These are phyloP conservation scores for Curvularia eragrostidis DNA, from an alignment of 2,329 filamentous ascomycete species.

Conservation along the genomic window DNA sequence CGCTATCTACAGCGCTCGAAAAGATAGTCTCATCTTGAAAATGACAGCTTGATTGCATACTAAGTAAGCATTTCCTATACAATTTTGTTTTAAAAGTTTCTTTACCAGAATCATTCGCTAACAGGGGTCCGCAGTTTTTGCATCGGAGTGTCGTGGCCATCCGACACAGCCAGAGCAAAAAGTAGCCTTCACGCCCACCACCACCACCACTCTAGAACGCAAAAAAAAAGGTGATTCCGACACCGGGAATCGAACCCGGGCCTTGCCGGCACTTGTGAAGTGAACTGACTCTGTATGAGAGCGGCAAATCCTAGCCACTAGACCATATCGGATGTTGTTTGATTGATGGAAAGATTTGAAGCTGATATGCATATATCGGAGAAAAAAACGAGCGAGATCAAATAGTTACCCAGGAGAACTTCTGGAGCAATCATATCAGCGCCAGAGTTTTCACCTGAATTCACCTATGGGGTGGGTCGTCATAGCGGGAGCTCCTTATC, in stretches of 20 bases:
- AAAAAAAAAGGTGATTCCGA: constrained; percentile 18
- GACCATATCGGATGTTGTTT: constrained; percentile 18
- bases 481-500: not conserved
- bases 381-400: too few relatives aligned
- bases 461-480: not conserved
- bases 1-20: too few relatives aligned
- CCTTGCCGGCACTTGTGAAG: constrained; percentile 20
- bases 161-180: not conserved
- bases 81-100: too few relatives aligned
- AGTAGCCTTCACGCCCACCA: not conserved
- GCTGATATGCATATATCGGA: not conserved
- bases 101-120: not conserved
- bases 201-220: not conserved
- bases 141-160: not conserved
- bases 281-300: constrained; percentile 19
- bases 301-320: constrained; percentile 24
- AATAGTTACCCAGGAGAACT: too few relatives aligned
- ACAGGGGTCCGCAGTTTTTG: not conserved
- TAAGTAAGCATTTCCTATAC: too few relatives aligned
- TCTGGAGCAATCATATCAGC: not conserved
- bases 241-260: constrained; percentile 25
- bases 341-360: not conserved
- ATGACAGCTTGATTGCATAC: not conserved
- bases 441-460: not conserved
- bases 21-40: not conserved